phyloP scores from a whole-genome alignment of 108 stramenopile species.

The Nitzschia sp. region DNA sequence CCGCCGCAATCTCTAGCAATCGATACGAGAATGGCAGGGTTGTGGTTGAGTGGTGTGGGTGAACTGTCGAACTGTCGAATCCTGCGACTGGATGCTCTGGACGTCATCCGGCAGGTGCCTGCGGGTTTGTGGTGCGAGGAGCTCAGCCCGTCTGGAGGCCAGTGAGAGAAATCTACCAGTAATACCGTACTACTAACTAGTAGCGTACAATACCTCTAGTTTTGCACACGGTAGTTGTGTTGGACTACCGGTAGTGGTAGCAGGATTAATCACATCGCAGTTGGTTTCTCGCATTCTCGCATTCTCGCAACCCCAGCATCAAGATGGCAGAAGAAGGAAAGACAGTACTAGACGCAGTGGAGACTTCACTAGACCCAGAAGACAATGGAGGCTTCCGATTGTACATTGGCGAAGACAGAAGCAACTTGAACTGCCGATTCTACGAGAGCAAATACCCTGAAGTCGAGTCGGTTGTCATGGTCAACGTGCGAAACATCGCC shows the following conservation, averaged over 20 bases:
- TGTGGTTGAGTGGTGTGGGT: background rate
- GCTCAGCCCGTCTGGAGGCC: background rate
- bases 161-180: too few relatives aligned
- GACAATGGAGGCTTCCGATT: slow-evolving; percentile 73
- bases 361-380: slow-evolving; percentile 31
- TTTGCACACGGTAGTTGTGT: too few relatives aligned
- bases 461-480: slow-evolving; percentile 95
- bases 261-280: too few relatives aligned
- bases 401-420: slow-evolving; percentile 76
- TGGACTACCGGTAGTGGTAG: too few relatives aligned
- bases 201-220: too few relatives aligned
- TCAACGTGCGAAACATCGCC: slow-evolving; percentile 95
- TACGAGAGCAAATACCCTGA: slow-evolving; percentile 97
- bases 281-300: too few relatives aligned
- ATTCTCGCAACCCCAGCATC: too few relatives aligned
- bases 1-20: too few relatives aligned
- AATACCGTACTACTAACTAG: too few relatives aligned
- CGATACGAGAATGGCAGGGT: too few relatives aligned
- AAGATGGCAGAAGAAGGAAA: slow-evolving; percentile 34
- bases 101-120: background rate
- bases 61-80: background rate
- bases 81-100: background rate
- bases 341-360: slow-evolving; percentile 32
- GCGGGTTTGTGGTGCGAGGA: background rate
- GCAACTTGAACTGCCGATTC: slow-evolving; percentile 94